These are phyloP conservation scores for Aplosporella prunicola DNA, from an alignment of 2,329 filamentous ascomycete species.

Conservation along the genomic window DNA sequence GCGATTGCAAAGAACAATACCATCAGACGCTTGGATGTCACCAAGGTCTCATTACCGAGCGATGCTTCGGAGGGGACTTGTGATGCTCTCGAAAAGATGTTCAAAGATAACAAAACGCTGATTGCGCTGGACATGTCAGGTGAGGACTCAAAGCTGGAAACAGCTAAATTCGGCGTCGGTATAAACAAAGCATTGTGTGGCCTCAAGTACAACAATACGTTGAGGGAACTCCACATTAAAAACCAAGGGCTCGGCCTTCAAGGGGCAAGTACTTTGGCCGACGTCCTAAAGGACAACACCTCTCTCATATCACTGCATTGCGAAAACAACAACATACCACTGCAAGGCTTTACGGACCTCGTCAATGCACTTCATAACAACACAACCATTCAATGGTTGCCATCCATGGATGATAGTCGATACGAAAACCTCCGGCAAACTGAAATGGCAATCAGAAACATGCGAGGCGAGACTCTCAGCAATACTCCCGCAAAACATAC, in stretches of 20 bases:
- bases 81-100: conserved; percentile 52
- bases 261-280: conserved; percentile 59
- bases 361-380: conserved; percentile 62
- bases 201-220: conserved; percentile 52
- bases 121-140: conserved; percentile 61
- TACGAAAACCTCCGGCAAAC: conserved; percentile 51
- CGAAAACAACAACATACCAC: conserved; percentile 61
- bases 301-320: conserved; percentile 58
- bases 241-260: conserved; percentile 59
- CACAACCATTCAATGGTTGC: conserved; percentile 51
- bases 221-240: conserved; percentile 55
- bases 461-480: conserved; percentile 30
- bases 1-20: conserved; percentile 55
- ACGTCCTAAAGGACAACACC: conserved; percentile 56
- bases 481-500: conserved; percentile 24
- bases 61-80: conserved; percentile 61
- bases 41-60: conserved; percentile 58
- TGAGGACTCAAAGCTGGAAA: conserved; percentile 62
- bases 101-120: conserved; percentile 57
- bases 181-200: conserved; percentile 57
- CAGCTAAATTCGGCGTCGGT: conserved; percentile 58
- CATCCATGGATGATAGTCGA: conserved; percentile 54
- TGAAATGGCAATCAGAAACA: conserved; percentile 45
- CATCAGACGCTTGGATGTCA: conserved; percentile 57
- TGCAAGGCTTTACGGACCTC: conserved; percentile 60